These are phyloP conservation scores for Salmacisia buchloeana DNA, from an alignment of 1,284 basidiomycete species.

Conservation along the genomic window DNA sequence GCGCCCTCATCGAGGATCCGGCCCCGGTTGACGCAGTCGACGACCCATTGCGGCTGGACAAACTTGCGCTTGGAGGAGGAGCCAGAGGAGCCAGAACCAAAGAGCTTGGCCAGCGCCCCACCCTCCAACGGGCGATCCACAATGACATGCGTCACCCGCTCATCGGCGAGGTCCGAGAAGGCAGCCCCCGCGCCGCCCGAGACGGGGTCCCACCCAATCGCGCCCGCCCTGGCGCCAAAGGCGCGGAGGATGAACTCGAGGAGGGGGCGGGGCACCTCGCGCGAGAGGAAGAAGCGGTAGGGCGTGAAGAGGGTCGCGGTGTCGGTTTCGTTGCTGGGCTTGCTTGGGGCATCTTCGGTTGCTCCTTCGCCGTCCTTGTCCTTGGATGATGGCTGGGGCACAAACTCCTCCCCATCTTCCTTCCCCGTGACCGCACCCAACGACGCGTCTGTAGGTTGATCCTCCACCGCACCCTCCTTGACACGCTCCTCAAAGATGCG, in stretches of 20 bases:
- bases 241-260: slow-evolving; percentile 92
- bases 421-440: slow-evolving; percentile 7
- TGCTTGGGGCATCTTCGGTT: slow-evolving; percentile 45
- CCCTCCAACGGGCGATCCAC: slow-evolving; percentile 72
- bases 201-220: slow-evolving; percentile 75
- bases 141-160: slow-evolving; percentile 87
- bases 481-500: slow-evolving; percentile 18
- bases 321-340: slow-evolving; percentile 15
- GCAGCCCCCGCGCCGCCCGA: slow-evolving; percentile 79
- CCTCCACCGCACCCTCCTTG: slow-evolving; percentile 16
- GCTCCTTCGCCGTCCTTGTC: slow-evolving; percentile 55
- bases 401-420: slow-evolving; percentile 31
- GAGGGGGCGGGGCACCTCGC: slow-evolving; percentile 83
- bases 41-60: slow-evolving; percentile 96
- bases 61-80: slow-evolving; percentile 74
- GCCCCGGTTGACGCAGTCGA: slow-evolving; percentile 86
- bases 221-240: slow-evolving; percentile 66
- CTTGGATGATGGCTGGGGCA: slow-evolving; percentile 57
- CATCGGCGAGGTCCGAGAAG: slow-evolving; percentile 57
- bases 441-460: slow-evolving; percentile 9
- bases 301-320: slow-evolving; percentile 64
- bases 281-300: slow-evolving; percentile 89
- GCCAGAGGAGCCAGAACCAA: slow-evolving; percentile 62
- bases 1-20: slow-evolving; percentile 77
- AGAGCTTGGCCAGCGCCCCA: slow-evolving; percentile 17